phyloP scores from a whole-genome alignment of 139 green algal genomes.

The Tetradesmus lagerheimii region DNA sequence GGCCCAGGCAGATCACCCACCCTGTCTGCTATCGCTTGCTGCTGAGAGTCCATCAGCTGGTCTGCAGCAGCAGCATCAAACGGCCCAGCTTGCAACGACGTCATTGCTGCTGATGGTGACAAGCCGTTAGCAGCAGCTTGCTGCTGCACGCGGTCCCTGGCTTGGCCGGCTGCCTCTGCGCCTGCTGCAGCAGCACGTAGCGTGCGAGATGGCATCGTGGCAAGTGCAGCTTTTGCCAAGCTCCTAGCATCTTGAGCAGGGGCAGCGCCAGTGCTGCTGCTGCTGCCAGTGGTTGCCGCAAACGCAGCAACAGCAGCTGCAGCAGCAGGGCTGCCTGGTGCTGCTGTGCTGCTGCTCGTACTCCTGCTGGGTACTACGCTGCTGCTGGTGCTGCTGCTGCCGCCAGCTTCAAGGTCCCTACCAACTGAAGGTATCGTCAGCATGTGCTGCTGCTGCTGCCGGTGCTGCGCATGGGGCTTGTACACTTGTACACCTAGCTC shows the following conservation, averaged over 20 bases:
- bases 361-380: neutral
- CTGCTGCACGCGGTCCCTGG: neutral
- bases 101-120: neutral
- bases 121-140: neutral
- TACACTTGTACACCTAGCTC: neutral
- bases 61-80: neutral
- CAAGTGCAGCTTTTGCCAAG: neutral
- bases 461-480: neutral
- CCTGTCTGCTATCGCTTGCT: neutral
- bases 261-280: neutral
- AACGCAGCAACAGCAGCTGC: neutral
- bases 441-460: constrained; percentile 11
- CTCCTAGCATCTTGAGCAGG: neutral
- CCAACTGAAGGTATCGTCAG: neutral
- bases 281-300: neutral
- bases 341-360: neutral
- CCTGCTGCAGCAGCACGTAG: neutral
- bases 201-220: neutral
- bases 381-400: constrained; percentile 9
- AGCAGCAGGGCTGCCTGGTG: neutral
- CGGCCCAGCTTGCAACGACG: neutral
- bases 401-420: neutral
- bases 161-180: constrained; percentile 18
- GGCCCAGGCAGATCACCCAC: neutral
- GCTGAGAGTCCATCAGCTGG: neutral